Percentiles rank a stretch among this genome's conserved stretches.
Evolutionary conservation across 805 yeast genomes (phyloP).

Genomic region (Lipomyces oligophaga): DNA sequence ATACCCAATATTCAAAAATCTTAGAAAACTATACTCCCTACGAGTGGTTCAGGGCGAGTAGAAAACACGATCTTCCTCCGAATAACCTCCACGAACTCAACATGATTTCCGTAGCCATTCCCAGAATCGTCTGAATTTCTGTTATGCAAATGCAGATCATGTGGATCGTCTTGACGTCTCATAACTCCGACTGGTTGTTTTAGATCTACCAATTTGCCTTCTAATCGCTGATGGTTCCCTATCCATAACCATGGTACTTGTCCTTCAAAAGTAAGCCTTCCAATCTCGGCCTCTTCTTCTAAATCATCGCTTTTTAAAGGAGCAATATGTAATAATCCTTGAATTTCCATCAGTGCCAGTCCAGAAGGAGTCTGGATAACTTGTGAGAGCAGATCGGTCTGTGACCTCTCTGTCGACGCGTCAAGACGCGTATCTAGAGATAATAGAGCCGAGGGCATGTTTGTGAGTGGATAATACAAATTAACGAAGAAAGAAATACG

Average conservation of each 20-base stretch:
- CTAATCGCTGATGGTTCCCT: constrained; percentile 29
- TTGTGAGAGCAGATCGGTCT: constrained; percentile 5
- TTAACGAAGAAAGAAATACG: too few species aligned
- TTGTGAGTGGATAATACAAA: not conserved
- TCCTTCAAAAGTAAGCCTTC: constrained; percentile 20
- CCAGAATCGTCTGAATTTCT: constrained; percentile 6
- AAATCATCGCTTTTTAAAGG: not conserved
- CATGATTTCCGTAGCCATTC: constrained; percentile 12
- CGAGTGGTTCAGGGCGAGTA: constrained; percentile 29
- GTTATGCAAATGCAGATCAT: not conserved
- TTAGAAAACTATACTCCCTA: too few species aligned
- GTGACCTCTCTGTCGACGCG: not conserved
- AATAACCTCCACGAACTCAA: constrained; percentile 25
- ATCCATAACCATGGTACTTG: constrained; percentile 22
- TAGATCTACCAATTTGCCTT: constrained; percentile 25
- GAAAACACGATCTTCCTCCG: constrained; percentile 23
- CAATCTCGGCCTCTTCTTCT: constrained; percentile 12
- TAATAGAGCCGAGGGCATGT: constrained; percentile 19
- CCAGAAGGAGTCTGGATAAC: constrained; percentile 28
- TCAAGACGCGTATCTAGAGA: constrained; percentile 7
- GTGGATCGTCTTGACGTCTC: constrained; percentile 5
- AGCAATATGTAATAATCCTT: constrained; percentile 26
- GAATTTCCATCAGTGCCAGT: constrained; percentile 29
- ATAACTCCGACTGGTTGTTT: constrained; percentile 27
- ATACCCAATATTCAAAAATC: too few species aligned